phyloP scores from a whole-genome alignment of 176 grass and related monocot species.

The Chloris gayana region DNA sequence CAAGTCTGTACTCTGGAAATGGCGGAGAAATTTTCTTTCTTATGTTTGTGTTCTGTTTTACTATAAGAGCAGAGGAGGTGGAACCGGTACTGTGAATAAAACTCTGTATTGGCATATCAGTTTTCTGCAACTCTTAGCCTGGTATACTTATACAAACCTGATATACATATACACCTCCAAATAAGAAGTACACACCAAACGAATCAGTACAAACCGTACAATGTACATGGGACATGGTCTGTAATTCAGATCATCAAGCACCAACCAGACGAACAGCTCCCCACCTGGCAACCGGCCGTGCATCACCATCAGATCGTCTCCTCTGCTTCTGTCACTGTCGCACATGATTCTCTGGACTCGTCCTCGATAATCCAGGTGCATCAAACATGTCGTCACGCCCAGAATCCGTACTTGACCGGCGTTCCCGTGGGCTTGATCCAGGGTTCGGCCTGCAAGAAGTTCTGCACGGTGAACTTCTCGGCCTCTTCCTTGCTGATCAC shows the following conservation, averaged over 20 bases:
- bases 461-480: slow-evolving; percentile 55
- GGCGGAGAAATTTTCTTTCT: background rate
- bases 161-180: slow-evolving; percentile 23
- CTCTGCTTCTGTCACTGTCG: slow-evolving; percentile 3
- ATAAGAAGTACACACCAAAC: background rate
- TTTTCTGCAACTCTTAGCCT: slow-evolving; percentile 6
- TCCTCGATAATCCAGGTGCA: background rate
- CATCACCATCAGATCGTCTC: slow-evolving; percentile 1
- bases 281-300: background rate
- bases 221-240: slow-evolving; percentile 17
- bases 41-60: background rate
- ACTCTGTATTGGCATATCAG: too few relatives aligned
- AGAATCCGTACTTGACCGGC: slow-evolving; percentile 52
- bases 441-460: slow-evolving; percentile 54
- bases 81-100: background rate
- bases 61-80: background rate
- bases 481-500: slow-evolving; percentile 52
- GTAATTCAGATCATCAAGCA: slow-evolving; percentile 1
- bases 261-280: slow-evolving; percentile 6
- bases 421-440: slow-evolving; percentile 57
- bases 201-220: background rate
- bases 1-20: too few relatives aligned
- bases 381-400: slow-evolving; percentile 13
- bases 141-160: slow-evolving; percentile 8
- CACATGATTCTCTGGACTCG: background rate